These are phyloP conservation scores for Colletotrichum endophyticum DNA, from an alignment of 2,329 filamentous ascomycete species.

Conservation along the genomic window DNA sequence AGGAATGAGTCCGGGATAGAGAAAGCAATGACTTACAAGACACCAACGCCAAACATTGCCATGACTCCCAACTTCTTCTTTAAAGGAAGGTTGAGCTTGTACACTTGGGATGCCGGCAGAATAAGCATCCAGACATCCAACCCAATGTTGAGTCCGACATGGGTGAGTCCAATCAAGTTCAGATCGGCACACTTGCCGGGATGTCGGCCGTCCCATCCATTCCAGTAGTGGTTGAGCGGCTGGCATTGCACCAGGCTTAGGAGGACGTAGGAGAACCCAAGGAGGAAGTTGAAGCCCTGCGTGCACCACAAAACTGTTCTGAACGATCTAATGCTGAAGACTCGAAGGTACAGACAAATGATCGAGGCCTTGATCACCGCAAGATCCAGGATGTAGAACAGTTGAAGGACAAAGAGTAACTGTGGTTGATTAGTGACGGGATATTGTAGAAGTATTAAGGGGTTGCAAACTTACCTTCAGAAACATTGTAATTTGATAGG, in stretches of 20 bases:
- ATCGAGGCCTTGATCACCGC: neutral
- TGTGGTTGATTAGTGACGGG: neutral
- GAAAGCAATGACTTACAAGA: neutral
- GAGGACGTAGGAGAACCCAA: neutral
- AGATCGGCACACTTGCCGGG: neutral
- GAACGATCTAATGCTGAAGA: neutral
- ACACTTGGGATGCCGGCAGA: neutral
- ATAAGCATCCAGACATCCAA: constrained; percentile 4
- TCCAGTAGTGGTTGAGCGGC: neutral
- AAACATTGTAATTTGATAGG: neutral
- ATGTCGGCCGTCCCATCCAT: neutral
- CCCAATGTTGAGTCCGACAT: neutral
- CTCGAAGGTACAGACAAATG: neutral
- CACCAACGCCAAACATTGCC: neutral
- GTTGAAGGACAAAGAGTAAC: neutral
- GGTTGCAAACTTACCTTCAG: neutral
- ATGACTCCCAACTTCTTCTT: neutral
- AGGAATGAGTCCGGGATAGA: accelerated
- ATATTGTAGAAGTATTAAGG: neutral
- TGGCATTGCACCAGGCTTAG: neutral
- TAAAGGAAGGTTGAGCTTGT: neutral
- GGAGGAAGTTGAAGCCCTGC: neutral
- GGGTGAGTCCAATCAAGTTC: neutral
- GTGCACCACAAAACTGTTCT: neutral
- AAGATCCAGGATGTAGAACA: neutral